phyloP scores from a whole-genome alignment of 23 red algal species.

The Chondrus crispus region DNA sequence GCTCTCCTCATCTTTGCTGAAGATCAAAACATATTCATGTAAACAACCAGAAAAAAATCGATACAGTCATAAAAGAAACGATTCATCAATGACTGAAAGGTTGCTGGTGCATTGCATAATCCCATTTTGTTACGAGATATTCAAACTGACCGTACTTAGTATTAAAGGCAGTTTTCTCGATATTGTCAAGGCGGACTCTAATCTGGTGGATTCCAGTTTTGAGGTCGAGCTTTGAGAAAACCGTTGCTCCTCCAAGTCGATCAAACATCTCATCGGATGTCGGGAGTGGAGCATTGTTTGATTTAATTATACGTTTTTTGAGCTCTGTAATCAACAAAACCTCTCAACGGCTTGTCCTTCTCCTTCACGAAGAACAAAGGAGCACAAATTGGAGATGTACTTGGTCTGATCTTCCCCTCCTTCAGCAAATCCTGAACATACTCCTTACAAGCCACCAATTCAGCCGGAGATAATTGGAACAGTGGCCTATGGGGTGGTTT shows the following conservation, averaged over 20 bases:
- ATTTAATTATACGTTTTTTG: background rate
- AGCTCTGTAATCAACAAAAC: background rate
- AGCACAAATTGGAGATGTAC: background rate
- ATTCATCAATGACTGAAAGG: background rate
- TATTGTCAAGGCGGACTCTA: background rate
- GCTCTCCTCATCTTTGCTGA: background rate
- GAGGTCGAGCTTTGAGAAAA: background rate
- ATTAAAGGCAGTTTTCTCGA: background rate
- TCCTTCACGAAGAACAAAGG: conserved; percentile 6
- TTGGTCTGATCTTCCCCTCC: background rate
- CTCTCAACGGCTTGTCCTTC: background rate
- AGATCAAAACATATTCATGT: background rate
- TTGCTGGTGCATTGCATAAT: background rate
- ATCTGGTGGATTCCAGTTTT: background rate
- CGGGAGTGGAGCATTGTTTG: background rate
- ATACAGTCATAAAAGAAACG: no score
- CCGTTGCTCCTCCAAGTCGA: background rate
- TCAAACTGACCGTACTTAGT: conserved; percentile 1
- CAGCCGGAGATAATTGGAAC: background rate
- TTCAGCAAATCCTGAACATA: background rate
- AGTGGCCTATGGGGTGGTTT: background rate
- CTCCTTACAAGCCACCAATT: background rate
- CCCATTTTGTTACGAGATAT: no score
- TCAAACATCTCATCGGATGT: background rate
- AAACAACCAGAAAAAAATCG: no score